Percentiles rank a stretch among this genome's conserved stretches.
phyloP scores from a whole-genome alignment of 1,139 yeast species.

The Blastobotrys arbuscula region DNA sequence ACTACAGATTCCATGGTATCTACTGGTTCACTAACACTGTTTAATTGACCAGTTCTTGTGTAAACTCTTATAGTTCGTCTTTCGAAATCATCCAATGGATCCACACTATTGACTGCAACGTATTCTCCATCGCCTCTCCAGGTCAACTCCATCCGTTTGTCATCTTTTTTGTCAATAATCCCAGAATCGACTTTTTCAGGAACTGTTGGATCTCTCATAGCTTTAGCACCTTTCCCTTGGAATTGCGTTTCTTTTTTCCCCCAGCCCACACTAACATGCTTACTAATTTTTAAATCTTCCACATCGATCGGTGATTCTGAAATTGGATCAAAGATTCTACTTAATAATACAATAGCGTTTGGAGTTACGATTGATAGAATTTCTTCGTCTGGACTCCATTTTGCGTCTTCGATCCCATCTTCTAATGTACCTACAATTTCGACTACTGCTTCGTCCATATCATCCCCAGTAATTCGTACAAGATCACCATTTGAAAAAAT shows the following conservation, averaged over 20 bases:
- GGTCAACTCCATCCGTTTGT: conserved; percentile 44
- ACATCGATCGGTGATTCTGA: conserved; percentile 55
- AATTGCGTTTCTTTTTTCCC: conserved; percentile 97
- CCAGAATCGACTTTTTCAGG: conserved; percentile 70
- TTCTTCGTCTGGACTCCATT: conserved; percentile 93
- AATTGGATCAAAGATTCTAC: conserved; percentile 76
- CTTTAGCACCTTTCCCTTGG: conserved; percentile 87
- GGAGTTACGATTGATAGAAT: conserved; percentile 60
- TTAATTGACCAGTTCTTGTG: conserved; percentile 65
- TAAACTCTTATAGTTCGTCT: conserved; percentile 84
- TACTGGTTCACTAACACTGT: conserved; percentile 86
- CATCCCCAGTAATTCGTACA: conserved; percentile 54
- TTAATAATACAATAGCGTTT: conserved; percentile 57
- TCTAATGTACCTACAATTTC: conserved; percentile 85
- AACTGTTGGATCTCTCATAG: conserved; percentile 93
- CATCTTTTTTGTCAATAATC: conserved; percentile 49
- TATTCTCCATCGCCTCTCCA: conserved; percentile 97
- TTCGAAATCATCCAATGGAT: conserved; percentile 42
- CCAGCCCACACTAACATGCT: conserved; percentile 98
- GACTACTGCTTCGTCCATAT: conserved; percentile 39
- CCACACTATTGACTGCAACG: conserved; percentile 64
- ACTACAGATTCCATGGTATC: conserved; percentile 69
- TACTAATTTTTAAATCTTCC: conserved; percentile 64
- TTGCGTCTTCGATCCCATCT: conserved; percentile 63
- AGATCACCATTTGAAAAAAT: conserved; percentile 43